Evolutionary conservation across 495 filamentous ascomycete species (phyloP).

Genomic region (Penicillium turbatum): DNA sequence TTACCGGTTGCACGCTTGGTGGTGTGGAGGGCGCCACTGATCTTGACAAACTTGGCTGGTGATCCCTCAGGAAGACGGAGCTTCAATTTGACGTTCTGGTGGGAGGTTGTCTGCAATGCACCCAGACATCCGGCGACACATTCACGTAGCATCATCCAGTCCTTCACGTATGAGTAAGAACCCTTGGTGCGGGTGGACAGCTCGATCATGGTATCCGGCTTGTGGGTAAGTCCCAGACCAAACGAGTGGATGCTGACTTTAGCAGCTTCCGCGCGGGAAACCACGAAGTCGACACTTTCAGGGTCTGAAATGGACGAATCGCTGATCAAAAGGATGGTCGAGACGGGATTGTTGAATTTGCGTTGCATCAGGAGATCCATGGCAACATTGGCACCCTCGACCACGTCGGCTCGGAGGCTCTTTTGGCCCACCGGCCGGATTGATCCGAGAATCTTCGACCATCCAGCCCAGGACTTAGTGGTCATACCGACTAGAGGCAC

Average conservation of each 20-base stretch:
- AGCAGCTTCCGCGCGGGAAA: constrained; percentile 94
- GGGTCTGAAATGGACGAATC: constrained; percentile 96
- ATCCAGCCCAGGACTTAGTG: constrained; percentile 87
- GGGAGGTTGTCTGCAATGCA: constrained; percentile 91
- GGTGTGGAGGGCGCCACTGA: constrained; percentile 92
- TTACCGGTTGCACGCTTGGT: constrained; percentile 96
- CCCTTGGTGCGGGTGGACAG: constrained; percentile 94
- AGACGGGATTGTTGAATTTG: constrained; percentile 92
- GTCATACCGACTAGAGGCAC: constrained; percentile 98
- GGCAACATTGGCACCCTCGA: constrained; percentile 96
- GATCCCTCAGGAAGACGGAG: constrained; percentile 92
- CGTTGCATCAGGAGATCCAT: constrained; percentile 99
- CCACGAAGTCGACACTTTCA: constrained; percentile 96
- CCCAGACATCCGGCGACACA: constrained; percentile 94
- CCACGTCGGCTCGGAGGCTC: constrained; percentile 92
- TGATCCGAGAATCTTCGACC: constrained; percentile 80
- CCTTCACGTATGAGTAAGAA: constrained; percentile 96
- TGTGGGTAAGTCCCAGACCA: constrained; percentile 92
- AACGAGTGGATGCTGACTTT: constrained; percentile 98
- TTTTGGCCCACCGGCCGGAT: constrained; percentile 95
- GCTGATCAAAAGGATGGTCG: constrained; percentile 95
- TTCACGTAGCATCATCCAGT: constrained; percentile 99
- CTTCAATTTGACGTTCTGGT: constrained; percentile 98
- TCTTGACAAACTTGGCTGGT: constrained; percentile 97
- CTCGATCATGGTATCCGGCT: constrained; percentile 98